A percentile compares a stretch with the other conserved stretches of the same genome.
Evolutionary conservation across 2,329 filamentous ascomycete species (phyloP).

Genomic region (Camptophora hylomeconis): DNA sequence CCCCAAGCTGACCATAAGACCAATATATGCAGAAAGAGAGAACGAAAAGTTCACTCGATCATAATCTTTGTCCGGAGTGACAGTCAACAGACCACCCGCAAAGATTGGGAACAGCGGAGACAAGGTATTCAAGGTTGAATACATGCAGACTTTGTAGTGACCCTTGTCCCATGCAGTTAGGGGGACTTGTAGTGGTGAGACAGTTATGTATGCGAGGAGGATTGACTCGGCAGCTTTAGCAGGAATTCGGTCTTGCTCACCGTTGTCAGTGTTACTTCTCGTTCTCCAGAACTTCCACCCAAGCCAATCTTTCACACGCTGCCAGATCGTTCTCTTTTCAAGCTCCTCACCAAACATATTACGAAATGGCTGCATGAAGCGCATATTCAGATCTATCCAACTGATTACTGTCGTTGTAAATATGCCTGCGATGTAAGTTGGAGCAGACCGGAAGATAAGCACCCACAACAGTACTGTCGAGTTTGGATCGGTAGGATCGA

Average conservation of each 20-base stretch:
- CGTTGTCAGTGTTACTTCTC: too few relatives aligned
- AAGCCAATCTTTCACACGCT: too few relatives aligned
- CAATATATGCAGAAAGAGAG: conserved; percentile 7
- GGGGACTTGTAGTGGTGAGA: conserved; percentile 5
- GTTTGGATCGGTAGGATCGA: too few relatives aligned
- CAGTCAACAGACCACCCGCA: conserved; percentile 6
- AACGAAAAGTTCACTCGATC: conserved; percentile 3
- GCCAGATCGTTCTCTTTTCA: too few relatives aligned
- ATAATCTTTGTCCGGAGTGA: too few relatives aligned
- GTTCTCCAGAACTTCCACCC: too few relatives aligned
- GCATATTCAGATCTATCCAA: conserved; percentile 6
- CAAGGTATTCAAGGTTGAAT: conserved; percentile 5
- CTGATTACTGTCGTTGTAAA: conserved; percentile 4
- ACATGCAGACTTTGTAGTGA: conserved; percentile 4
- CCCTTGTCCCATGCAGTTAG: conserved; percentile 6
- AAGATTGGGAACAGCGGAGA: conserved; percentile 8
- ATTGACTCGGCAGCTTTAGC: conserved; percentile 3
- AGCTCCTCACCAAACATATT: conserved; percentile 8
- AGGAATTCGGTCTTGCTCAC: too few relatives aligned
- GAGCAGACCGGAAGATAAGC: conserved; percentile 4
- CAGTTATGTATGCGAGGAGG: conserved; percentile 5
- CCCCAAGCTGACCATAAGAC: conserved; percentile 6
- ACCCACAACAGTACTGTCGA: conserved; percentile 5
- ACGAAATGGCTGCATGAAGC: conserved; percentile 7
- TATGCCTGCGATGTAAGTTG: conserved; percentile 5